These are phyloP conservation scores for Lipomyces mesembrius DNA, from an alignment of 805 yeast genomes.

Conservation along the genomic window DNA sequence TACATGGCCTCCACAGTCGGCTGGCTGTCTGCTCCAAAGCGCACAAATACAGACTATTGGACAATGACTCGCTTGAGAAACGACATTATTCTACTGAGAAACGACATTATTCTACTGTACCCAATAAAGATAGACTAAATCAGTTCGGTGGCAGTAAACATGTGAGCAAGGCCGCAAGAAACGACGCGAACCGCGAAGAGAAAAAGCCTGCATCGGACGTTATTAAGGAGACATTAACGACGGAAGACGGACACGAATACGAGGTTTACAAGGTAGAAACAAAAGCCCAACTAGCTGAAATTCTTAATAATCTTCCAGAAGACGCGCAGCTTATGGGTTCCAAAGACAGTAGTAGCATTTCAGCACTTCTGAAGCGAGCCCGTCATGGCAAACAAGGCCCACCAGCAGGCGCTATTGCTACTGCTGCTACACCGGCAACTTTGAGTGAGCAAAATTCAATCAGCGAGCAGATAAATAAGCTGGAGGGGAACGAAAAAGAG, in stretches of 20 bases:
- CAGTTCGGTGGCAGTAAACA: not conserved
- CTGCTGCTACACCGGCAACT: not conserved
- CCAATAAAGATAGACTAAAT: not conserved
- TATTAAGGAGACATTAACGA: not conserved
- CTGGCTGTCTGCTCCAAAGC: not conserved
- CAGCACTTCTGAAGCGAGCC: not conserved
- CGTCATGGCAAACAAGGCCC: not conserved
- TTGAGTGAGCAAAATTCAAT: not conserved
- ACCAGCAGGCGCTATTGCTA: not conserved
- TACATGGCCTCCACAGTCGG: not conserved
- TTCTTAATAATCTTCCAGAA: not conserved
- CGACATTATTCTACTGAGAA: not conserved
- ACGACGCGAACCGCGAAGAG: not conserved
- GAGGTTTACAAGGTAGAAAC: not conserved
- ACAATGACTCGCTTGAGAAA: not conserved
- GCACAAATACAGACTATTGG: not conserved
- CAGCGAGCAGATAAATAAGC: not conserved
- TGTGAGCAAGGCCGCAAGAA: not conserved
- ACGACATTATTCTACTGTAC: not conserved
- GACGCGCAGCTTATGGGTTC: not conserved
- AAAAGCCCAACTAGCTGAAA: not conserved
- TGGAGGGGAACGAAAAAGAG: slow-evolving; percentile 3
- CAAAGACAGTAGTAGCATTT: not conserved
- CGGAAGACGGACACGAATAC: not conserved
- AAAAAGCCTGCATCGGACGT: not conserved